Evolutionary conservation across 768 basidiomycete species (phyloP).

Genomic region (Calocybe cyanea): DNA sequence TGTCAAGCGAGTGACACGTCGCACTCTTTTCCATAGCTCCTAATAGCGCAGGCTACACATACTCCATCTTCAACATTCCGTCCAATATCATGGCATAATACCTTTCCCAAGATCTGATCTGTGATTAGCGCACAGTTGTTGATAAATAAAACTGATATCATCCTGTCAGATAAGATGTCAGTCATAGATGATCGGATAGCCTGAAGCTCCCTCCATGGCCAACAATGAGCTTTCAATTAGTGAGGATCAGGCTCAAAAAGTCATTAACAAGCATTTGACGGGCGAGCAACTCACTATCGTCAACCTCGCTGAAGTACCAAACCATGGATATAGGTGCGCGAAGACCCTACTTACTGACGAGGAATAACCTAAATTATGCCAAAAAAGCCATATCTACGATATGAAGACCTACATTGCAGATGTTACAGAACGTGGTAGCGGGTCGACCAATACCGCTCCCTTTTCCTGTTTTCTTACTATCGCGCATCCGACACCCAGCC

Average conservation of each 20-base stretch:
- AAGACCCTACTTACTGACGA: background rate
- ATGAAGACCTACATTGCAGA: constrained; percentile 17
- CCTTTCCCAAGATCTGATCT: too few species aligned
- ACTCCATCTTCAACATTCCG: too few species aligned
- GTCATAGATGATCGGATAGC: too few species aligned
- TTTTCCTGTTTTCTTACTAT: constrained; percentile 29
- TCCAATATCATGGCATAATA: too few species aligned
- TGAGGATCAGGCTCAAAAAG: constrained; percentile 11
- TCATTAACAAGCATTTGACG: constrained; percentile 12
- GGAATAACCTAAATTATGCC: background rate
- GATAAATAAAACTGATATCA: too few species aligned
- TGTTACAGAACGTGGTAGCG: constrained; percentile 8
- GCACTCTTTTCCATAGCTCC: too few species aligned
- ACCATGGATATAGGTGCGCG: constrained; percentile 17
- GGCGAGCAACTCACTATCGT: constrained; percentile 6
- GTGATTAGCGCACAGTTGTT: too few species aligned
- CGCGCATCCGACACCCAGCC: constrained; percentile 11
- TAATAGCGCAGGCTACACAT: too few species aligned
- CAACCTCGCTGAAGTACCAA: constrained; percentile 11
- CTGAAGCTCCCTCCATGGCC: too few species aligned
- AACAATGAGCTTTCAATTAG: constrained; percentile 8
- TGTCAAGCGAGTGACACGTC: too few species aligned
- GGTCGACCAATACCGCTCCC: background rate
- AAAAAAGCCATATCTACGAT: constrained; percentile 14
- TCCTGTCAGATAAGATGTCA: background rate